Evolutionary conservation across 495 filamentous ascomycete species (phyloP).

Genomic region (Parmelia sp.): DNA sequence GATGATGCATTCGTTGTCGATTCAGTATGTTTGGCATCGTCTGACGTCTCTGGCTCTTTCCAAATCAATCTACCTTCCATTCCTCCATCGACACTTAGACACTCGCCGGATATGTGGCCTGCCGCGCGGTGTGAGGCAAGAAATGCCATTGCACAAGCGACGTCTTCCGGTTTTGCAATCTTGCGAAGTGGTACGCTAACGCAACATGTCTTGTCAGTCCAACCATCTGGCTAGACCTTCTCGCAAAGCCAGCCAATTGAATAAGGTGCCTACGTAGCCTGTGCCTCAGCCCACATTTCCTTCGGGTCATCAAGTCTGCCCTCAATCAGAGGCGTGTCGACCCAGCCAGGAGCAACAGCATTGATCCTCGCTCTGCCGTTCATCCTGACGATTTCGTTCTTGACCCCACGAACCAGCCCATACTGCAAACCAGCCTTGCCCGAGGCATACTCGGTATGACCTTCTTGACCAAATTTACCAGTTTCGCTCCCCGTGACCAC

Average conservation of each 20-base stretch:
- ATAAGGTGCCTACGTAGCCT: conserved; percentile 34
- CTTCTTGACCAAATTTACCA: conserved; percentile 45
- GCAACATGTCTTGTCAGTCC: neutral
- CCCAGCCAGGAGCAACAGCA: conserved; percentile 48
- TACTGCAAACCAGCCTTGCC: conserved; percentile 51
- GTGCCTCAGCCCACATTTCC: conserved; percentile 41
- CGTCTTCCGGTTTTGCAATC: conserved; percentile 44
- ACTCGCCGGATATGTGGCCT: conserved; percentile 51
- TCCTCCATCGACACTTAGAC: conserved; percentile 44
- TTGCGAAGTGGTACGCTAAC: conserved; percentile 38
- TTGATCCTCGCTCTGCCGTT: conserved; percentile 50
- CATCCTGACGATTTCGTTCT: conserved; percentile 49
- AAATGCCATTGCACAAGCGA: conserved; percentile 48
- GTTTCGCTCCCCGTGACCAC: conserved; percentile 50
- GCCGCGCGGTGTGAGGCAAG: conserved; percentile 47
- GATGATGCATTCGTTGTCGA: neutral
- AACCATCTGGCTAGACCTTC: neutral
- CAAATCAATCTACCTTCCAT: conserved; percentile 48
- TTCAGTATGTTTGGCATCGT: neutral
- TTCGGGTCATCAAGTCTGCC: conserved; percentile 43
- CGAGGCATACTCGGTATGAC: conserved; percentile 45
- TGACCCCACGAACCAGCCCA: conserved; percentile 46
- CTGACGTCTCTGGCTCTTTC: conserved; percentile 36
- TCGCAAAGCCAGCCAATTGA: neutral
- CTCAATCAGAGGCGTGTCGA: conserved; percentile 42